These are phyloP conservation scores for Umbelopsis sp. DNA, from an alignment of 192 early-diverging fungal genomes.

Conservation along the genomic window DNA sequence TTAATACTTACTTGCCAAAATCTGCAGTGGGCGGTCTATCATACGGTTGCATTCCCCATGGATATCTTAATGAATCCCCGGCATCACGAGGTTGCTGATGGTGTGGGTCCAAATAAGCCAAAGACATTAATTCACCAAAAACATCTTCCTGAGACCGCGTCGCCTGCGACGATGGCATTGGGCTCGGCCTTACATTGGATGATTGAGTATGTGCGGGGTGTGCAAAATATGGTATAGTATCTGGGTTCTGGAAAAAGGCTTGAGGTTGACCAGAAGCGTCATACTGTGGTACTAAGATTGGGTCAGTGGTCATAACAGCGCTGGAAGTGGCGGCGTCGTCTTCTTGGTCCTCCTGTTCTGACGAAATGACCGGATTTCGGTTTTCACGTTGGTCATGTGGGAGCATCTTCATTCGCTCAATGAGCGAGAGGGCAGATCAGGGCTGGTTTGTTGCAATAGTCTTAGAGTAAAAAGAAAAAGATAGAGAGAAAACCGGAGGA, in stretches of 20 bases:
- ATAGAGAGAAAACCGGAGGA: constrained; percentile 2
- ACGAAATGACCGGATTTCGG: background rate
- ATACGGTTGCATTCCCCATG: background rate
- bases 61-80: background rate
- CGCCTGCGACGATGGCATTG: background rate
- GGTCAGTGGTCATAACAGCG: too few species aligned
- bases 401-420: constrained; percentile 4
- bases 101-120: background rate
- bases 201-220: background rate
- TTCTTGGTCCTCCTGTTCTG: background rate
- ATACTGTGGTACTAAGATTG: background rate
- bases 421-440: background rate
- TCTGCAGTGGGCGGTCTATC: background rate
- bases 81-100: background rate
- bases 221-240: constrained; percentile 1
- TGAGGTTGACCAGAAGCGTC: background rate
- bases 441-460: background rate
- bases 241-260: constrained; percentile 6
- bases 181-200: background rate
- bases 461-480: background rate
- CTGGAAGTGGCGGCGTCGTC: too few species aligned
- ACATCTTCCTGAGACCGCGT: constrained; percentile 7
- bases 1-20: background rate
- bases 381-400: constrained; percentile 2
- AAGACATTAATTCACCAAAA: constrained; percentile 7